phyloP scores from a whole-genome alignment of 495 filamentous ascomycete genomes.

The Schizothecium vesticola region DNA sequence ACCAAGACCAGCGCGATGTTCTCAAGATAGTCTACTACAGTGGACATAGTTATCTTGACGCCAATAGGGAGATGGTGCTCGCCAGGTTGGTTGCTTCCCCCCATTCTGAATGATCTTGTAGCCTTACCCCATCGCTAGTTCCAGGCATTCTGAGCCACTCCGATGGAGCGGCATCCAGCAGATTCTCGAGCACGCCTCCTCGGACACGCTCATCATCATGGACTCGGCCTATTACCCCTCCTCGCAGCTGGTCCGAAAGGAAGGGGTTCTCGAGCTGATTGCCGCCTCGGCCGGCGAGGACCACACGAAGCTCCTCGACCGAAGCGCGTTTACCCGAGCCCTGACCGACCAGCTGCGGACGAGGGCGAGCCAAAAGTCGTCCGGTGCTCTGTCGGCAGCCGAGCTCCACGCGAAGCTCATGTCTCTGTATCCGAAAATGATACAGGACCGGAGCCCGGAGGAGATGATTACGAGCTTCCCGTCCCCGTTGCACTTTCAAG shows the following conservation, averaged over 20 bases:
- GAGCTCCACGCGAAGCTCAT: constrained; percentile 44
- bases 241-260: constrained; percentile 34
- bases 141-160: constrained; percentile 37
- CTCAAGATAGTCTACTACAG: constrained; percentile 47
- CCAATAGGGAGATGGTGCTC: constrained; percentile 43
- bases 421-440: constrained; percentile 37
- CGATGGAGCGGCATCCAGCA: constrained; percentile 45
- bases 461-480: constrained; percentile 37
- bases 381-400: constrained; percentile 37
- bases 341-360: constrained; percentile 37
- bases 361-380: constrained; percentile 33
- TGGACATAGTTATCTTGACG: constrained; percentile 42
- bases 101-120: background rate
- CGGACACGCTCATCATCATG: constrained; percentile 47
- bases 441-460: constrained; percentile 39
- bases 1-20: constrained; percentile 40
- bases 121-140: constrained; percentile 24
- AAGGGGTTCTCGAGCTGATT: constrained; percentile 44
- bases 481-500: constrained; percentile 43
- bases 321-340: constrained; percentile 41
- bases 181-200: constrained; percentile 39
- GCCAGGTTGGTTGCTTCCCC: constrained; percentile 37
- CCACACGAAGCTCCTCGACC: constrained; percentile 34
- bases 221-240: constrained; percentile 46
- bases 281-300: constrained; percentile 45